Evolutionary conservation across 345 rosid genomes (phyloP).

Genomic region (Murraya paniculata): DNA sequence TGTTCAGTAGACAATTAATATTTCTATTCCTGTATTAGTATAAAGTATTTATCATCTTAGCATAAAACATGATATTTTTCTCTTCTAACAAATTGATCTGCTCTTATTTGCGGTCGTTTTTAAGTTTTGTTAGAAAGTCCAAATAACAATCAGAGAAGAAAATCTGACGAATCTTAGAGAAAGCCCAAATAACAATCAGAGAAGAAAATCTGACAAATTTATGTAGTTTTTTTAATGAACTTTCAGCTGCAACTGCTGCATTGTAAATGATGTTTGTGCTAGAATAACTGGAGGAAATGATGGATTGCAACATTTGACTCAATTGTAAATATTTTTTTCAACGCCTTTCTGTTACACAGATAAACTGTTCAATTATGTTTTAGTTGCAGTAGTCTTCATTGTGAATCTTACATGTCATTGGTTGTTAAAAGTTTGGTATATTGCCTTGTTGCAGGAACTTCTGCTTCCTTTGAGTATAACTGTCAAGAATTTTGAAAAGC

Average conservation of each 20-base stretch:
- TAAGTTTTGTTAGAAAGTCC: neutral
- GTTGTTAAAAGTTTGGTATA: neutral
- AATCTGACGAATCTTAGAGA: too few relatives aligned
- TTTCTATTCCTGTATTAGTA: too few relatives aligned
- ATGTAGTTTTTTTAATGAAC: neutral
- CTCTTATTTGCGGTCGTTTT: neutral
- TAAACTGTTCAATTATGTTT: neutral
- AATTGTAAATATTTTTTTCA: neutral
- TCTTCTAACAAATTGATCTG: neutral
- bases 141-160: too few relatives aligned
- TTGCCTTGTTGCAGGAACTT: constrained; percentile 60
- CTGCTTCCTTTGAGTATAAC: constrained; percentile 65
- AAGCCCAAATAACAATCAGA: neutral
- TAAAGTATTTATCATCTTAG: neutral
- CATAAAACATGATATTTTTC: neutral
- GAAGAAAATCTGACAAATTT: neutral
- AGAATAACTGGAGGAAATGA: neutral
- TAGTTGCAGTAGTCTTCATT: neutral
- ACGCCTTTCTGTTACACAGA: neutral
- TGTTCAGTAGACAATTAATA: too few relatives aligned
- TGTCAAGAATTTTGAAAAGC: constrained; percentile 62
- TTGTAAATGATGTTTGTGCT: neutral
- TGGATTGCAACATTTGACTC: neutral
- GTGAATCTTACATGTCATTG: neutral
- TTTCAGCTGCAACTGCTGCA: too few relatives aligned